These are phyloP conservation scores for Kregervanrija fluxuum DNA, from an alignment of 805 yeast species.

Conservation along the genomic window DNA sequence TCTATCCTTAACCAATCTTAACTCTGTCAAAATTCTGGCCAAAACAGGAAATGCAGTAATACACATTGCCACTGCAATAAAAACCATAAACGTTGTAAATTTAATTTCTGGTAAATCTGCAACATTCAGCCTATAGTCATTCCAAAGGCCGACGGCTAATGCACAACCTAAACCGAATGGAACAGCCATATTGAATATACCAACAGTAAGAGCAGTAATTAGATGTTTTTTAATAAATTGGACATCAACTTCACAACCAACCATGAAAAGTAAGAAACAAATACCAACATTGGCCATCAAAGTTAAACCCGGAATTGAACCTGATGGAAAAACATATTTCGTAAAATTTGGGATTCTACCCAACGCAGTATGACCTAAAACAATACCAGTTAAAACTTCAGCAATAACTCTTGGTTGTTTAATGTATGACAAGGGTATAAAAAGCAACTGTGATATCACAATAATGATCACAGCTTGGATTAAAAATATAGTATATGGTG, in stretches of 20 bases:
- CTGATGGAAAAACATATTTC: constrained; percentile 53
- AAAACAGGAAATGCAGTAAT: constrained; percentile 83
- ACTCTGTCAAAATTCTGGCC: constrained; percentile 70
- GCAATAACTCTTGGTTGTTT: constrained; percentile 79
- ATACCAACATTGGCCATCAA: constrained; percentile 70
- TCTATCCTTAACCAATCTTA: constrained; percentile 61
- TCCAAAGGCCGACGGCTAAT: constrained; percentile 59
- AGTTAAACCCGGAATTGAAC: constrained; percentile 55
- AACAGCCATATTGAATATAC: constrained; percentile 62
- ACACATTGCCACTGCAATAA: constrained; percentile 76
- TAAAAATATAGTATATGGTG: constrained; percentile 63
- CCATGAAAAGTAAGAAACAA: constrained; percentile 64
- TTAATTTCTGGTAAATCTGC: constrained; percentile 32
- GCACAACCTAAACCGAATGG: constrained; percentile 79
- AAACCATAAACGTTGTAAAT: constrained; percentile 72
- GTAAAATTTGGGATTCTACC: constrained; percentile 69
- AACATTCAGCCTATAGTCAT: constrained; percentile 38
- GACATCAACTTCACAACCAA: constrained; percentile 74
- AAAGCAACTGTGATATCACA: constrained; percentile 49
- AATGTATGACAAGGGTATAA: constrained; percentile 51
- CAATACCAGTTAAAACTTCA: constrained; percentile 70
- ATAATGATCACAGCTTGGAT: constrained; percentile 64
- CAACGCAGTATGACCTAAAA: constrained; percentile 69
- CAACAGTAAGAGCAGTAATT: constrained; percentile 59
- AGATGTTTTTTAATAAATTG: constrained; percentile 54